Evolutionary conservation across 371 early-diverging fungal genomes (phyloP).

Genomic region (Ordospora pajunii): DNA sequence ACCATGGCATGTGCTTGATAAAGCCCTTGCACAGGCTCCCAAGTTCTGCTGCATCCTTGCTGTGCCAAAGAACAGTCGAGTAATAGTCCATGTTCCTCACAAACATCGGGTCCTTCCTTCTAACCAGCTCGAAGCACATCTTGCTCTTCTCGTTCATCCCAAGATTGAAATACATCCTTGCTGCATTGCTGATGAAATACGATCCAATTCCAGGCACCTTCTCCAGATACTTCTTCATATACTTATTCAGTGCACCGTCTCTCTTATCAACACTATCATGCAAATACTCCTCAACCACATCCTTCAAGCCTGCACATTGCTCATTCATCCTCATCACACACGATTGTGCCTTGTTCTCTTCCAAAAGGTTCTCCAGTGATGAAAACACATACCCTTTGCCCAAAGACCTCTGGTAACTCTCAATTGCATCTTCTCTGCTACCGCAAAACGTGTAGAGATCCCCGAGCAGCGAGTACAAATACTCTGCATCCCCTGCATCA

Average conservation of each 20-base stretch:
- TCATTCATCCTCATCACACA: slow-evolving; percentile 4
- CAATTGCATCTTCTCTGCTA: slow-evolving; percentile 32
- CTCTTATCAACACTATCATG: not conserved
- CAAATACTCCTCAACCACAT: not conserved
- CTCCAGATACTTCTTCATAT: slow-evolving; percentile 26
- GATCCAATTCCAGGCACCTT: slow-evolving; percentile 25
- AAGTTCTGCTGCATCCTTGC: slow-evolving; percentile 43
- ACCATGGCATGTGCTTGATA: slow-evolving; percentile 36
- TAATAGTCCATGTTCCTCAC: slow-evolving; percentile 56
- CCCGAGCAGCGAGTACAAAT: slow-evolving; percentile 46
- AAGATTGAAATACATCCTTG: slow-evolving; percentile 3
- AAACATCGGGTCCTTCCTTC: slow-evolving; percentile 48
- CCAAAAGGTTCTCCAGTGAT: slow-evolving; percentile 21
- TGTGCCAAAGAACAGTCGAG: slow-evolving; percentile 59
- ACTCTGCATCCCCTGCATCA: slow-evolving; percentile 39
- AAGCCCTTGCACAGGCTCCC: slow-evolving; percentile 53
- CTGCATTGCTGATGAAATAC: slow-evolving; percentile 49
- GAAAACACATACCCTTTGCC: slow-evolving; percentile 12
- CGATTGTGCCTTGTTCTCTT: slow-evolving; percentile 7
- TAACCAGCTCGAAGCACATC: slow-evolving; percentile 45
- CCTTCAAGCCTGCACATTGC: not conserved
- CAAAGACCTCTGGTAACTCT: slow-evolving; percentile 14
- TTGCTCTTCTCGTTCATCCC: slow-evolving; percentile 15
- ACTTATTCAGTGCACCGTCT: not conserved
- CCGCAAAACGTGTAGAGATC: slow-evolving; percentile 40